These are phyloP conservation scores for Quercus ilex DNA, from an alignment of 306 rosid genomes.

Conservation along the genomic window DNA sequence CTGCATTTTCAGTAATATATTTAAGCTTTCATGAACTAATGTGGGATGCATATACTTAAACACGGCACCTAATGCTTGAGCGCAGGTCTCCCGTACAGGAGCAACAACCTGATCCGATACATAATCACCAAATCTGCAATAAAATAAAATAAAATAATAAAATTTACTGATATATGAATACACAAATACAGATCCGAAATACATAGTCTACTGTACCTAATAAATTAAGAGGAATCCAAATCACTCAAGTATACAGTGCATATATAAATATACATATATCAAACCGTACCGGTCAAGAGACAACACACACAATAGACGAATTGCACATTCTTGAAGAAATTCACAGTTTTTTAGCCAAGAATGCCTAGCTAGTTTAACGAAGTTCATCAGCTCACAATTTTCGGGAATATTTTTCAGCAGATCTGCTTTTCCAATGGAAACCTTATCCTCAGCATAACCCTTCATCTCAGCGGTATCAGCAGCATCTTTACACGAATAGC, in stretches of 20 bases:
- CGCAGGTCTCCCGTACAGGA: constrained; percentile 98
- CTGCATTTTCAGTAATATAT: constrained; percentile 94
- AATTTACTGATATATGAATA: constrained; percentile 1
- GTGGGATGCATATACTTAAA: constrained; percentile 93
- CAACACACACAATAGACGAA: constrained; percentile 86
- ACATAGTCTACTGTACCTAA: neutral
- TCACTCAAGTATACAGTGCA: neutral
- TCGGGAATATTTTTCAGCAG: constrained; percentile 45
- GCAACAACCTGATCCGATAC: constrained; percentile 99
- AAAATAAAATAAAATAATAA: constrained; percentile 31
- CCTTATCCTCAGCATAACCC: constrained; percentile 34
- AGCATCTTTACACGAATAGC: constrained; percentile 29
- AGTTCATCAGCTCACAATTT: constrained; percentile 61
- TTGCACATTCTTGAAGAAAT: constrained; percentile 92
- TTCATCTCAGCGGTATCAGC: constrained; percentile 31
- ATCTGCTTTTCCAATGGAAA: constrained; percentile 40
- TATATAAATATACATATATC: too few relatives aligned
- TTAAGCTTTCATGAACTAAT: constrained; percentile 74
- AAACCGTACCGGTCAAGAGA: constrained; percentile 82
- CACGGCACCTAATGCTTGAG: constrained; percentile 91
- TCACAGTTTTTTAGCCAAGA: constrained; percentile 84
- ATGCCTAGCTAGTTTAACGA: constrained; percentile 76
- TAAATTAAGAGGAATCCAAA: neutral
- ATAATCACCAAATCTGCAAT: constrained; percentile 95
- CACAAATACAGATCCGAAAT: neutral